phyloP scores from a whole-genome alignment of 306 rosid species.

The Ormosia semicastrata region DNA sequence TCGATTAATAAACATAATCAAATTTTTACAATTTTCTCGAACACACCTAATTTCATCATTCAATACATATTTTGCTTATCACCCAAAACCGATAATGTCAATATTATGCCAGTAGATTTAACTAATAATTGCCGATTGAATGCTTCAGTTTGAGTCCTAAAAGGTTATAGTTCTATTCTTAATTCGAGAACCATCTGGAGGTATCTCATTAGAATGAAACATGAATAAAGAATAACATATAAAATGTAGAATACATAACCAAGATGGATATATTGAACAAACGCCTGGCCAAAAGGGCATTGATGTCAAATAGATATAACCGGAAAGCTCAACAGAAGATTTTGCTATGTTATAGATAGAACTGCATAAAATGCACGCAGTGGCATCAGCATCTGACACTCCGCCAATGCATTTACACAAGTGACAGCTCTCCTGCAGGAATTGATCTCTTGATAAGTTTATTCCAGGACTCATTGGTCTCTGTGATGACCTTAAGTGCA shows the following conservation, averaged over 20 bases:
- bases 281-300: not conserved
- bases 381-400: constrained; percentile 1
- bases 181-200: not conserved
- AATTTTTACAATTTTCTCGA: no score
- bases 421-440: constrained; percentile 83
- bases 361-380: constrained; percentile 13
- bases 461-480: constrained; percentile 89
- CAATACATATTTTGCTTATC: not conserved
- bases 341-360: constrained; percentile 15
- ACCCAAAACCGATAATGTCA: not conserved
- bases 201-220: not conserved
- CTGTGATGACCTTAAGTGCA: constrained; percentile 76
- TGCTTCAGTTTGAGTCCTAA: not conserved
- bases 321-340: constrained; percentile 4
- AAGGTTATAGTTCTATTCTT: not conserved
- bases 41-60: not conserved
- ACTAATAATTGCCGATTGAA: not conserved
- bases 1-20: no score
- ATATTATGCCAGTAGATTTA: not conserved
- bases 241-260: not conserved
- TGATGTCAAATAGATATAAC: constrained; percentile 12
- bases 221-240: not conserved
- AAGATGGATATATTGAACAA: constrained; percentile 21
- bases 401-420: constrained; percentile 43
- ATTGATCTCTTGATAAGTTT: constrained; percentile 80